Base-by-base conservation (phyloP, 768 basidiomycete genomes). In the Suillus occidentalis region DNA sequence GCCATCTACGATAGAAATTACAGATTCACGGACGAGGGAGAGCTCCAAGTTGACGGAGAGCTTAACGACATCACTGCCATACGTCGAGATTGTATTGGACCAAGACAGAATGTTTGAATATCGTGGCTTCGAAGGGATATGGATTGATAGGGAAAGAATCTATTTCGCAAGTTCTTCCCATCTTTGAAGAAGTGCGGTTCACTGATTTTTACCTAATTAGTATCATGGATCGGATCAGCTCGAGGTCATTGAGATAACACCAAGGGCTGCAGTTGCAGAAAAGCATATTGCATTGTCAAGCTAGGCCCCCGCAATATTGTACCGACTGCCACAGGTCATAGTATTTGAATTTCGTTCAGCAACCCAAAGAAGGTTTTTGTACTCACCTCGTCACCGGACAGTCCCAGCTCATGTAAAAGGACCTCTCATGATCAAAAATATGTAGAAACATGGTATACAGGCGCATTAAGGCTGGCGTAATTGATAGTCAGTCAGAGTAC, bases 1-100 rank as follows among this genome's bases (percentile, higher is more conserved):
- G 53, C 34, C 53, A 55, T 55, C 53, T 36, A 55, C 34, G 34
- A 36, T 55, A 55, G 20, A 55, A n/a, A n/a, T 55, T 34, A n/a
- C 20, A 12, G 20, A 34, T 9, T 34, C 10, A 6, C 31, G 18
- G 31, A 34, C 31, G 20, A 8, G 7, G 9, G 16, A 52, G 50
- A 18, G 8, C 28, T 9, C 12, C 22, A 12, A 22, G 47, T 22
- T 52, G 3, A 6, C 9, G 31, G 34, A 34, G 53, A 55, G 20
- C 53, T 36, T 55, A 55, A 55, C 53, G 12, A 36, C 53, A 13
- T 55, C 53, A 20, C 36, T 55, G 20, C 53, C 53, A n/a, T 55
- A 55, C 3, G 53, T 55, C 20, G 53, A 36, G 31, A 20, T 55
- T 36, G 20, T n/a, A 3, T 36, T 36, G 34, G 31, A 55, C 12